Percentiles rank a stretch among this genome's conserved stretches.
phyloP scores from a whole-genome alignment of 164 flowering plant species.

The Annona squamosa region DNA sequence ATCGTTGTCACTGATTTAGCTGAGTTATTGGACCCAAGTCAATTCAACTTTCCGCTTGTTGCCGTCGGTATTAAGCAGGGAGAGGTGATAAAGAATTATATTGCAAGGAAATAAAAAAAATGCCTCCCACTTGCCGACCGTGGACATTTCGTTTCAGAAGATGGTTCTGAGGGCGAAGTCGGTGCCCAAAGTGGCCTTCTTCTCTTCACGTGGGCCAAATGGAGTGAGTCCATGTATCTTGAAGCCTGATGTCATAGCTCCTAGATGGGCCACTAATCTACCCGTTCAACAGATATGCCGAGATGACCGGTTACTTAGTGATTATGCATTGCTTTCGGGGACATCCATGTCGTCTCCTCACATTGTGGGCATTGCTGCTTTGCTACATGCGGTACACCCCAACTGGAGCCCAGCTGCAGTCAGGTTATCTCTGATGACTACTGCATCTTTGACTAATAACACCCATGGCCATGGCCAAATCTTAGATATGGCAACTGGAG shows the following conservation, averaged over 20 bases:
- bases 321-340: constrained; percentile 25
- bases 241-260: constrained; percentile 16
- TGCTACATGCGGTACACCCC: constrained; percentile 27
- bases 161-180: constrained; percentile 12
- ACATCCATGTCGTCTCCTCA: constrained; percentile 39
- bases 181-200: constrained; percentile 17
- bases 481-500: constrained; percentile 23
- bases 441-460: constrained; percentile 21
- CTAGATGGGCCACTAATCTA: constrained; percentile 16
- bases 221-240: constrained; percentile 7
- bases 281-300: constrained; percentile 3
- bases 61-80: background rate
- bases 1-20: constrained; percentile 19
- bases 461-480: background rate
- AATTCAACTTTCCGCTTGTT: constrained; percentile 6
- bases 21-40: background rate
- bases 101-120: too few species aligned
- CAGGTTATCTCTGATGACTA: constrained; percentile 39
- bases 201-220: constrained; percentile 17
- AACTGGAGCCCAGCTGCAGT: constrained; percentile 37
- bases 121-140: background rate
- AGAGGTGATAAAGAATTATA: background rate
- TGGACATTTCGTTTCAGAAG: constrained; percentile 12
- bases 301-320: constrained; percentile 15
- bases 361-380: constrained; percentile 27